Conservation (phyloP, 352 stramenopile genomes). For the Phytophthora podocarpi region DNA sequence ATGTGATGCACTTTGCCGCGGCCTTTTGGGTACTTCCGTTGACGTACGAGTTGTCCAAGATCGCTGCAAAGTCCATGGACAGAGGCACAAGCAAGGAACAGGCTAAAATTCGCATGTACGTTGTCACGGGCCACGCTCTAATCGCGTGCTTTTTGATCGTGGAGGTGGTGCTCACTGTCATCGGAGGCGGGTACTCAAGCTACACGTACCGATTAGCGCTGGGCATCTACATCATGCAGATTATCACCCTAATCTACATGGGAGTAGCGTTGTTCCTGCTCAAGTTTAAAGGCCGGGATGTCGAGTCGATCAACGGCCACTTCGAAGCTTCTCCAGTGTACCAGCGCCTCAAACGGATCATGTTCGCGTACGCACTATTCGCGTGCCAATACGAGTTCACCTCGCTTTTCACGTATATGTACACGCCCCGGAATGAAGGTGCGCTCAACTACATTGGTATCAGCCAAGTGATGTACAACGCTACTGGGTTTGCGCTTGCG, state of each 20-base stretch:
- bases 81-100: slow-evolving; percentile 48
- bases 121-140: slow-evolving; percentile 27
- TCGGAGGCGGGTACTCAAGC: slow-evolving; percentile 41
- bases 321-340: slow-evolving; percentile 67
- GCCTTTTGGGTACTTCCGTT: slow-evolving; percentile 59
- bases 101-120: slow-evolving; percentile 48
- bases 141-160: slow-evolving; percentile 37
- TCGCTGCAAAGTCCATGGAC: slow-evolving; percentile 70
- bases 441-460: slow-evolving; percentile 45
- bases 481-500: slow-evolving; percentile 39
- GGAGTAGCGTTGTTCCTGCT: slow-evolving; percentile 41
- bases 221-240: slow-evolving; percentile 53
- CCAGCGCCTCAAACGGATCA: slow-evolving; percentile 57
- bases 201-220: slow-evolving; percentile 43
- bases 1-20: slow-evolving; percentile 55
- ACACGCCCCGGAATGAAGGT: slow-evolving; percentile 24
- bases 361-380: slow-evolving; percentile 55
- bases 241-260: slow-evolving; percentile 55
- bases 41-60: slow-evolving; percentile 61
- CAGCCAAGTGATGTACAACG: slow-evolving; percentile 48
- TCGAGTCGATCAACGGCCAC: slow-evolving; percentile 56
- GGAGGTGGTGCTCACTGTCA: slow-evolving; percentile 31
- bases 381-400: slow-evolving; percentile 54
- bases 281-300: slow-evolving; percentile 50
- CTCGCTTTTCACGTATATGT: slow-evolving; percentile 51